These are phyloP conservation scores for Candida cerambycidarum DNA, from an alignment of 805 yeast species.

Conservation along the genomic window DNA sequence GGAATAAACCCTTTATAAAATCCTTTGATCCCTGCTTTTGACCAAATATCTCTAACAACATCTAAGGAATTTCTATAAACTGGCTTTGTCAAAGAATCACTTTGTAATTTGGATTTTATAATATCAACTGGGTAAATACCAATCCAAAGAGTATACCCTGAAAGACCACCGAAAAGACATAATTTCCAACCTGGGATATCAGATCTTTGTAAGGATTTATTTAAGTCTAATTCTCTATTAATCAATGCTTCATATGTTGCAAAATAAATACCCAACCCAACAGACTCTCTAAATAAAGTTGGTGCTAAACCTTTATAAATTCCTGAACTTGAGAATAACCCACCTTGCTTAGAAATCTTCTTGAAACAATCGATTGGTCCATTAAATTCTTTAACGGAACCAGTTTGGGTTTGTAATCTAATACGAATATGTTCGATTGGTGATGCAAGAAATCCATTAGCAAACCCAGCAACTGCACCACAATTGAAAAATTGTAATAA, in stretches of 20 bases:
- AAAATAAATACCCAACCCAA: conserved; percentile 88
- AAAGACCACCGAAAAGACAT: conserved; percentile 84
- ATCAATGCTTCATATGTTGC: conserved; percentile 88
- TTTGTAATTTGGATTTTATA: conserved; percentile 83
- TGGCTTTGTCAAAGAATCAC: conserved; percentile 57
- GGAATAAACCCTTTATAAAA: conserved; percentile 91
- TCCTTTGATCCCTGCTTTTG: conserved; percentile 66
- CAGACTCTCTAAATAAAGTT: conserved; percentile 78
- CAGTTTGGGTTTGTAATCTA: conserved; percentile 85
- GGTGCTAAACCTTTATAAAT: conserved; percentile 82
- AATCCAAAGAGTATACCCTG: conserved; percentile 90
- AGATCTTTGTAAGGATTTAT: conserved; percentile 47
- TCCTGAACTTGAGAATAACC: conserved; percentile 45
- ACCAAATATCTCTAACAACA: conserved; percentile 55
- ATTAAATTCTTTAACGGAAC: conserved; percentile 45
- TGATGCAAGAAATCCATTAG: conserved; percentile 83
- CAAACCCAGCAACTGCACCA: conserved; percentile 91
- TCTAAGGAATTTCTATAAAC: conserved; percentile 56
- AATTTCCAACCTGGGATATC: conserved; percentile 86
- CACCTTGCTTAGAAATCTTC: conserved; percentile 54
- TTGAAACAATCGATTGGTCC: conserved; percentile 77
- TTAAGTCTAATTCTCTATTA: conserved; percentile 54
- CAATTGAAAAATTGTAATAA: conserved; percentile 71
- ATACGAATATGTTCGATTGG: conserved; percentile 97
- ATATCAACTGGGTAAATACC: conserved; percentile 87